Base-by-base conservation (phyloP, 176 grass and related monocot species). In the Ensete ventricosum region DNA sequence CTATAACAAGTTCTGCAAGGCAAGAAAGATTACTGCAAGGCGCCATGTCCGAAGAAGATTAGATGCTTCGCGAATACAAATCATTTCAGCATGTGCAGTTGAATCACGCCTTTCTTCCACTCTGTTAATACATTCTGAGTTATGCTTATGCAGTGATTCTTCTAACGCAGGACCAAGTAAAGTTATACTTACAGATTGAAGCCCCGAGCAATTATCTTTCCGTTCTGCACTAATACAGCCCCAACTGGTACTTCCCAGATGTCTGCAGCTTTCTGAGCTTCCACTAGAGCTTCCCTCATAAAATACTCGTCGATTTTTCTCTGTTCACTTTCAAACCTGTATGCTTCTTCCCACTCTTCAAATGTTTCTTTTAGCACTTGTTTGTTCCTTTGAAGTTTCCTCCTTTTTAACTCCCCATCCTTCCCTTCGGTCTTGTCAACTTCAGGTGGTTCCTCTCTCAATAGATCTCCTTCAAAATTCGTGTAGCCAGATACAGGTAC, bases 71-170 rank as follows among this genome's bases (percentile, higher is more conserved):
- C 88, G 85, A 80, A 98, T 98, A 87, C 94, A 98, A 78, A 91
- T 69, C 87, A 98, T 98, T 89, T 98, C 94, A 87, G 94, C 94
- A 89, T 98, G 94, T 67, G 94, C 90, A 17, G 90, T 93, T 89
- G 94, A 98, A 87, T 98, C 94, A 71, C 94, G 93, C 54, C 82
- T 84, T 81, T 91, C 94, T 87, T 98, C 94, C 73, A 98, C 94
- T 82, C 94, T 93, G 80, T 52, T 74, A 66, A 88, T 50, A 92
- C 14, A 73, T 21, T 79, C 81, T 54, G 14, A 43, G 72, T 67
- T 67, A 87, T n/a, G 17, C 2, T n/a, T 12, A 12, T 14, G n/a
- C 12, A 11, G 24, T 65, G 63, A 6, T 65, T 27, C 62, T 65
- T 65, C 50, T 62, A 80, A 22, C 59, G 67, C 20, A 22, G 60